Base-by-base conservation (phyloP, 768 basidiomycete genomes). In the Nidularia pulvinata region DNA sequence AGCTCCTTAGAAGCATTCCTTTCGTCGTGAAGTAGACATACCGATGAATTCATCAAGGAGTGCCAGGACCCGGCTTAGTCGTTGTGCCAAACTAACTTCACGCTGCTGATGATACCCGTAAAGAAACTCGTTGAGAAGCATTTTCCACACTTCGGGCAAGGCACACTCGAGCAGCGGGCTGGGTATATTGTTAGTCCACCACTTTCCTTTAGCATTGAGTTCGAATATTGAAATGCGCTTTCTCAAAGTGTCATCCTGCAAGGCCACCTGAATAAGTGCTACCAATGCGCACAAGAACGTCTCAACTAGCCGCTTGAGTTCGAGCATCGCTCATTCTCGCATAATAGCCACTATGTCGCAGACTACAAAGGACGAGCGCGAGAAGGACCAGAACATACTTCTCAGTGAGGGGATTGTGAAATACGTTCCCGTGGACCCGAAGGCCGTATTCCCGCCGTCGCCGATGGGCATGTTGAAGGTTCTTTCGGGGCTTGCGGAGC, bases 1-100 rank as follows among this genome's bases (percentile, higher is more conserved):
- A 86, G 57, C 74, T 87, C 0, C 84, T 84, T 0, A 79, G 76
- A 25, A 77, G 75, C 52, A 83, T 80, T 54, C 85, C 85, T 0
- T 86, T 82, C 54, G 67, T 80, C 0, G 79, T 86, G 0, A 76
- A 79, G 35, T 60, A 69, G 6, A 55, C 61, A 0, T 81, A 76
- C 52, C 50, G 44, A 51, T 1, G 48, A 62, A 0, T 62, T 82
- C 47, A 74, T 74, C 3, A 13, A 55, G 4, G 57, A 73, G 45
- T 86, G 84, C 84, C 47, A 48, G 0, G 37, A 22, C 0, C 85
- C 83, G 0, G 67, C 79, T 0, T 59, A 69, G 33, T 33, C 48
- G 0, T 70, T 86, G 16, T 82, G 79, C 37, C 64, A 70, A 0
- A 13, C 57, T 0, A 66, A 77, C 0, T 63, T 73, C 47, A 30